Percentiles rank a stretch among this genome's conserved stretches.
Conservation (phyloP, 257 asterid species). For the Jacaranda mimosifolia region DNA sequence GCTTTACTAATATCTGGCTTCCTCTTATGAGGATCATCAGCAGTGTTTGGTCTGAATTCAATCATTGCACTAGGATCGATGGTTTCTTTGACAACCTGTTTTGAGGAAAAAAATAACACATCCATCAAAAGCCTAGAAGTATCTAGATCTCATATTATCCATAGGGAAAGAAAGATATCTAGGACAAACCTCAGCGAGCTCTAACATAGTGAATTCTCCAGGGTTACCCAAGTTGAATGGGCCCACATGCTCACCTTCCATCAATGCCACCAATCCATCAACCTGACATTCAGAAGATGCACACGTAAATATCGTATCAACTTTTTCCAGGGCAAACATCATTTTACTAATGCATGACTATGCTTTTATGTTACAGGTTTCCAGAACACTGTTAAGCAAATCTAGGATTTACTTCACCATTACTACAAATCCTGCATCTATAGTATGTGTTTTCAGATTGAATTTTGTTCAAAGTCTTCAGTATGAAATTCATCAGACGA, state of each 20-base stretch:
- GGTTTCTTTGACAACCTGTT: constrained; percentile 92
- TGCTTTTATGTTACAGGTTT: constrained; percentile 4
- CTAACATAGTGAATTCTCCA: constrained; percentile 77
- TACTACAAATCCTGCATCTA: constrained; percentile 12
- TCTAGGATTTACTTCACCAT: background rate
- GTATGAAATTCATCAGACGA: background rate
- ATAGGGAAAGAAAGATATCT: constrained; percentile 5
- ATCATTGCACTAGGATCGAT: constrained; percentile 88
- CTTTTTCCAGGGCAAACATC: background rate
- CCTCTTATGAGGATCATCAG: constrained; percentile 98
- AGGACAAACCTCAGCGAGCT: constrained; percentile 73
- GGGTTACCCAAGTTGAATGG: constrained; percentile 83
- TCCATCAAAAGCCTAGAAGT: background rate
- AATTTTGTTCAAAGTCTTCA: background rate
- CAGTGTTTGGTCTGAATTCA: constrained; percentile 88
- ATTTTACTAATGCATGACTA: background rate
- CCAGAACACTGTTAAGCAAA: background rate
- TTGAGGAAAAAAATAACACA: constrained; percentile 27
- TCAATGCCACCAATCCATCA: constrained; percentile 71
- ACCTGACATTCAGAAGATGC: constrained; percentile 49
- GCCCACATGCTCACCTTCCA: constrained; percentile 79
- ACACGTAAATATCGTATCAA: background rate
- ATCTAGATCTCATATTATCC: background rate
- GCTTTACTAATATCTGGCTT: constrained; percentile 96
- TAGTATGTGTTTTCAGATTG: background rate